Base-by-base conservation (phyloP, 2,329 filamentous ascomycete species). In the Gaeumannomyces sp. region DNA sequence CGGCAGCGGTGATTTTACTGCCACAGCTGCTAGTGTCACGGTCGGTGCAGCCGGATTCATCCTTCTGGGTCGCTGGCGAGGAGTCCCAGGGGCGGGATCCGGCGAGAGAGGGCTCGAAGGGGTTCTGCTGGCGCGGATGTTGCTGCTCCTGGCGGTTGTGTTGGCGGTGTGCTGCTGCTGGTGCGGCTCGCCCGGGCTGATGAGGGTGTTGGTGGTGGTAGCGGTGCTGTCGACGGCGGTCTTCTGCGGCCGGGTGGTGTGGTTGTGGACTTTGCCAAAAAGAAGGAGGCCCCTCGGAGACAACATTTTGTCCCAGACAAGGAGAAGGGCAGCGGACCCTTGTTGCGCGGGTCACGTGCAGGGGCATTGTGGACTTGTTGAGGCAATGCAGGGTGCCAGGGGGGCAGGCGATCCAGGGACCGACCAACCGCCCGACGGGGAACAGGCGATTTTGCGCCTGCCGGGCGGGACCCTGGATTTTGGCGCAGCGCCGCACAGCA, bases 301-400 rank as follows among this genome's bases (percentile, higher is more conserved):
- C 45, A 53, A n/a, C 45, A 53, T 53, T 53, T 53, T 53, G 45
- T 53, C 45, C 45, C 22, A 11, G 45, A 53, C 45, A 53, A 53
- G 45, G 45, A 53, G 35, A 38, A 16, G 45, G 45, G 45, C 22
- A 53, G 45, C 45, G 45, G 45, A 53, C 45, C 45, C 45, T n/a
- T 53, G 45, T 53, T 53, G 45, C 45, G 45, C 45, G 45, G 45
- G 45, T 53, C 45, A 53, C 45, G 45, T 53, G 45, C 45, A 53
- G 45, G 45, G 45, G 45, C 45, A 53, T 53, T 4, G 45, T 53
- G 45, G 45, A 53, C 45, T 53, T n/a, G 45, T 53, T 53, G 45
- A 53, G 45, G 45, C 45, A 11, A 53, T n/a, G 22, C 19, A n/a
- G 45, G 45, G 8, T 7, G 45, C 45, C 45, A 53, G 45, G 45